Base-by-base conservation (phyloP, 169 alveolate species). In the Plasmodium chabaudi region DNA sequence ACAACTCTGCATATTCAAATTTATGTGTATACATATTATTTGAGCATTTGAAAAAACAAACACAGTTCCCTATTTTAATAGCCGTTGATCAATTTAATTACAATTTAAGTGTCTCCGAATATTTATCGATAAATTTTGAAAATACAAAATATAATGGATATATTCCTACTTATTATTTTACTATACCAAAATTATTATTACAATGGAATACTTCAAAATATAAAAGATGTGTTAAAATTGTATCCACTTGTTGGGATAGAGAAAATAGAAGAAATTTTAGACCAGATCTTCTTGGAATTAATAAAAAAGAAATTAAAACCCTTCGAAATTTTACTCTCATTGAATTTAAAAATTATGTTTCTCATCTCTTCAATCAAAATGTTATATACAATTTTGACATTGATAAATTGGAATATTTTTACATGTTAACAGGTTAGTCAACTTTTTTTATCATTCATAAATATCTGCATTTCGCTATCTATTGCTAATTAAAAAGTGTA, bases 61-160 rank as follows among this genome's bases (percentile, higher is more conserved):
- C 94, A 4, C 57, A 47, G 39, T 92, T 89, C 42, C 96, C 96
- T 23, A 51, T 94, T 19, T 73, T 94, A 13, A 82, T 94, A 13
- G 87, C 88, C 1, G 87, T 88, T 5, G 95, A 93, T 87, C 77
- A 65, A 39, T 47, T 56, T 57, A 75, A 69, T 53, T 56, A 23
- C 55, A 49, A 49, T 56, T 90, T 94, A 61, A 90, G 95, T 25
- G 95, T 89, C 5, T 94, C 96, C 19, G 96, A 94, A 86, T 94
- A 94, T 56, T 67, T 94, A 9, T 94, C 96, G 15, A 92, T 94
- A 56, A 92, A 94, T 84, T 94, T 92, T 65, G 95, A 94, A 77
- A 86, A 86, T 72, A 94, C 96, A 12, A 92, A 92, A 88, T 94
- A 88, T 82, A 88, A 91, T 79, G 96, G 96, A 13, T 94, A 94